Base-by-base conservation (phyloP, 1,284 basidiomycete genomes). In the Boletus holoroseus region DNA sequence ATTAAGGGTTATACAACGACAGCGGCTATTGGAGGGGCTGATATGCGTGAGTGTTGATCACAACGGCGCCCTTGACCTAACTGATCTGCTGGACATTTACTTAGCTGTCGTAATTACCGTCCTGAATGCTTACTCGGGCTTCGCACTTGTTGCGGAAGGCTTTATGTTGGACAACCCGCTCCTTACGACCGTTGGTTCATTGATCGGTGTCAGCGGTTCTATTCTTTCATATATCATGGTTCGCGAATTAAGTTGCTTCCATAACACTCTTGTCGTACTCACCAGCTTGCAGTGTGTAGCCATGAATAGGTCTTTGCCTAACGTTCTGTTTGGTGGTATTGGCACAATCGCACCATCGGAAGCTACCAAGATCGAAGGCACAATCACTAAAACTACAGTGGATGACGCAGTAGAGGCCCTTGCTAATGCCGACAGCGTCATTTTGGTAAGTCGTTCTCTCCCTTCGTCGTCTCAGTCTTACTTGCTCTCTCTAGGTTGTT, bases 161-260 rank as follows among this genome's bases (percentile, higher is more conserved):
- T 88, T 92, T 63, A 92, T 92, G 89, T 68, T 91, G 55, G 86
- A 92, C 62, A 91, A 92, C 62, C 80, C 88, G 20, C 75, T 92
- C 7, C 70, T 92, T 44, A 88, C 88, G 1, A 86, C 85, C 0
- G 79, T 92, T 18, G 89, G 89, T 18, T 84, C 86, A 26, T 70
- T 92, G 39, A 92, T 92, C 53, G 89, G 88, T 40, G 88, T 91
- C 62, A 88, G 85, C 66, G 88, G 88, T 49, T 89, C 86, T n/a
- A 92, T 92, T 62, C 78, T 92, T 48, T 89, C 87, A 9, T 91
- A 92, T 61, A 91, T 92, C 62, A 92, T 92, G 90, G 89, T 89
- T 58, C 59, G 65, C 55, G 45, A 55, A 51, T 39, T 6, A 35
- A 56, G 53, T 58, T 64, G 27, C 27, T 4, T 26, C 38, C 13